Base-by-base conservation (phyloP, 2,329 filamentous ascomycete genomes). In the Arthroderma sp. region DNA sequence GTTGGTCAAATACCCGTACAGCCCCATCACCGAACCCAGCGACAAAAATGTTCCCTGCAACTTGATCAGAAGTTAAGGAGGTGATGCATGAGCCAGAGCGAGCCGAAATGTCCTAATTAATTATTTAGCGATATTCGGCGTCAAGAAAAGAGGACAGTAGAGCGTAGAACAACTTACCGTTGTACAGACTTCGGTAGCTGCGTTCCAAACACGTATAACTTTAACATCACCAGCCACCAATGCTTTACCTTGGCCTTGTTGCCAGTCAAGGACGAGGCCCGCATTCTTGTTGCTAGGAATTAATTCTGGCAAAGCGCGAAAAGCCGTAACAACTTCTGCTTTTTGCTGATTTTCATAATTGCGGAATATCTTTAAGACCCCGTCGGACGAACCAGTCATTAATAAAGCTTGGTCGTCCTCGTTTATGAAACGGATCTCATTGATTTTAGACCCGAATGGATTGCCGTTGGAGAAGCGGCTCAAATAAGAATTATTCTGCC, bases 191-290 rank as follows among this genome's bases (percentile, higher is more conserved):
- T 98, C 91, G 37, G 85, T 84, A 5, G 85, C 86, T 10, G 89
- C 89, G 58, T 93, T 91, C 91, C 91, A 98, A 31, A 96, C 85
- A 32, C 88, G 78, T 54, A 98, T 95, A 31, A 95, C 85, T 47
- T 91, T 85, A 44, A 95, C 86, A 60, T 98, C 91, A 38, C 91
- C 91, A 7, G 91, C 91, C 30, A 96, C 91, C n/a, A 98, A 74
- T 5, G 94, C 81, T 49, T 86, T 85, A 5, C 91, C 91, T 53
- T 86, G 85, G n/a, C 93, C 88, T 66, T 98, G 91, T 61, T 96
- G 89, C 91, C 91, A 98, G 62, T 98, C 89, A 60, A 96, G 93
- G 28, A 96, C 89, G 65, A 98, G 82, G 22, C 91, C 91, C 1
- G 88, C 88, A 61, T 94, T 94, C 57, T 88, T 83, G 56, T 89